Evolutionary conservation across 2,329 filamentous ascomycete genomes (phyloP).

Genomic region (Fusarium solani-melongenae): DNA sequence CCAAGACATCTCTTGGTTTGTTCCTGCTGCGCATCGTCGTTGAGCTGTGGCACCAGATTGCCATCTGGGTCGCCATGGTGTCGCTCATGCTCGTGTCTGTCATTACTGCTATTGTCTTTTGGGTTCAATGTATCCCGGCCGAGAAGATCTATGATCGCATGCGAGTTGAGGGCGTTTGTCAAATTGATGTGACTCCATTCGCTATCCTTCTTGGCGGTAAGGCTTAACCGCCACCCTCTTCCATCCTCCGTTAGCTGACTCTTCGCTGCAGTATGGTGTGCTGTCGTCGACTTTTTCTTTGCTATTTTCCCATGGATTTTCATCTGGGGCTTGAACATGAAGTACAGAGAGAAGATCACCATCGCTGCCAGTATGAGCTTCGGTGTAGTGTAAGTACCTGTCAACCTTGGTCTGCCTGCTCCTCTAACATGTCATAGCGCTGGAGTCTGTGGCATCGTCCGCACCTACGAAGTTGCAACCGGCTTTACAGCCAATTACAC

Average conservation of each 20-base stretch:
- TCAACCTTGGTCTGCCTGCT: too few species aligned
- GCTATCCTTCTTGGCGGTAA: slow-evolving; percentile 25
- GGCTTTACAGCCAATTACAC: slow-evolving; percentile 29
- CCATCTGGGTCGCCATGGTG: slow-evolving; percentile 46
- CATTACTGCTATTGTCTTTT: slow-evolving; percentile 8
- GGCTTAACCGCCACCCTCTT: neutral
- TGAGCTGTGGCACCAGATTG: slow-evolving; percentile 45
- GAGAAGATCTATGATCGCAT: slow-evolving; percentile 20
- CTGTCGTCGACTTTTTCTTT: slow-evolving; percentile 51
- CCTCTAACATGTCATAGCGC: slow-evolving; percentile 10
- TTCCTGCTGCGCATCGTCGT: slow-evolving; percentile 52
- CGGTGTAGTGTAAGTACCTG: slow-evolving; percentile 50
- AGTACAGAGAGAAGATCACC: slow-evolving; percentile 54
- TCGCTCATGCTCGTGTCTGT: slow-evolving; percentile 14
- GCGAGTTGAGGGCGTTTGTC: slow-evolving; percentile 9
- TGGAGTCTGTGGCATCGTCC: slow-evolving; percentile 26
- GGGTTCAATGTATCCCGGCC: slow-evolving; percentile 20
- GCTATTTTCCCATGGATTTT: slow-evolving; percentile 56
- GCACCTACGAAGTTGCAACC: slow-evolving; percentile 22
- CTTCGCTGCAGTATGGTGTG: slow-evolving; percentile 21
- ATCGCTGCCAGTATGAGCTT: slow-evolving; percentile 55
- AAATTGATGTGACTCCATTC: slow-evolving; percentile 14
- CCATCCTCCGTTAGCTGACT: neutral
- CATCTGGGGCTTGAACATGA: slow-evolving; percentile 56
- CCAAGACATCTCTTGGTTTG: slow-evolving; percentile 51